Base-by-base conservation (phyloP, 495 filamentous ascomycete species). In the Penicillium egyptiacum region DNA sequence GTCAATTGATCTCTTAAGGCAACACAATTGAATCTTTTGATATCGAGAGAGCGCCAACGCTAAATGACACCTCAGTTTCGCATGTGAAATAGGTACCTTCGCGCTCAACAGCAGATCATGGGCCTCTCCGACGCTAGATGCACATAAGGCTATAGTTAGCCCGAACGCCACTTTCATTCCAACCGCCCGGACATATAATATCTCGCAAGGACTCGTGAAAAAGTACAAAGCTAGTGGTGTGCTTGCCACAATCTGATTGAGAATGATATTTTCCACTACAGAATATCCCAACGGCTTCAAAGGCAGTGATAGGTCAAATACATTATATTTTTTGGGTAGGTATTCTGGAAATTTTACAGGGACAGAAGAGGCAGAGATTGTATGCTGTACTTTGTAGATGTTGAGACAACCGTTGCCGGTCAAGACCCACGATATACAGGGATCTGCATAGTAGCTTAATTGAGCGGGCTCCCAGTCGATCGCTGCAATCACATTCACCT, bases 371-470 rank as follows among this genome's bases (percentile, higher is more conserved):
- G 1, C 25, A 39, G 10, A 14, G 16, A 2, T 19, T 11, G 35
- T 19, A 51, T 16, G n/a, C 17, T 41, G 35, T 30, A 52, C 23
- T 26, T 28, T 41, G 28, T 20, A 49, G 25, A 20, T 28, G 5
- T 53, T 12, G 25, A 26, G 37, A 25, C 35, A 39, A 17, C 35
- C 28, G 9, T 35, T 30, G 25, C 50, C 12, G 49, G 17, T 51
- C 12, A 28, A 37, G 42, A 47, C 42, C 52, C 52, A 46, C 49
- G 49, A 14, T 55, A 30, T 37, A 25, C 33, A 42, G 16, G 8
- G 53, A 55, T 55, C 53, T 55, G 23, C 53, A 55, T 33, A 26
- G 42, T 45, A 55, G 53, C 53, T 47, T 47, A 55, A 55, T 55
- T 23, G 10, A 43, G 50, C 43, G 50, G 39, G 17, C 43, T 54